Conservation (phyloP, 345 rosid species). For the Sisymbrium altissimum region DNA sequence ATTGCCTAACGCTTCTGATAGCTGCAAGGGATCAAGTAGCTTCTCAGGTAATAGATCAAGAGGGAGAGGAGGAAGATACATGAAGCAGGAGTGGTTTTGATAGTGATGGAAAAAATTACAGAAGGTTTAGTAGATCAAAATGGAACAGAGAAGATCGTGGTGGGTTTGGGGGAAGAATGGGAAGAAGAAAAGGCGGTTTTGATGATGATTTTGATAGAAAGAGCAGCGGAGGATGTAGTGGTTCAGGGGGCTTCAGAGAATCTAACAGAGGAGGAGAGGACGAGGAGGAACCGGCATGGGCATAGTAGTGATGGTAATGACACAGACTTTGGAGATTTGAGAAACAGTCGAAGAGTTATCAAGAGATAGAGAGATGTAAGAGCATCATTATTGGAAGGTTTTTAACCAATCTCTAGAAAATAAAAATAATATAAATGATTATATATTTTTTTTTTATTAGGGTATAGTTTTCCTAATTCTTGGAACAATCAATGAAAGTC, state of each 20-base stretch:
- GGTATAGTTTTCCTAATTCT: too few species aligned
- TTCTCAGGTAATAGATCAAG: constrained; percentile 28
- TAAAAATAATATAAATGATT: too few species aligned
- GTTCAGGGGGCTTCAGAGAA: constrained; percentile 25
- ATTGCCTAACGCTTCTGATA: constrained; percentile 27
- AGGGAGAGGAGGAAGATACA: constrained; percentile 24
- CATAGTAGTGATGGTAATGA: constrained; percentile 27
- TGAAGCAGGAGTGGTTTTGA: background rate
- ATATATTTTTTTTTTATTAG: too few species aligned
- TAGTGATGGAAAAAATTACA: constrained; percentile 24
- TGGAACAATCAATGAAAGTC: too few species aligned
- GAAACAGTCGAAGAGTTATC: constrained; percentile 37
- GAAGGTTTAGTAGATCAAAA: constrained; percentile 28
- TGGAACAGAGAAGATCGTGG: constrained; percentile 29
- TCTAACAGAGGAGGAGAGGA: constrained; percentile 33
- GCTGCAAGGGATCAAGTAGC: constrained; percentile 15
- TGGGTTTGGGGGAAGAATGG: constrained; percentile 35
- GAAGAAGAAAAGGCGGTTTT: constrained; percentile 34
- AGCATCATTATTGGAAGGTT: too few species aligned
- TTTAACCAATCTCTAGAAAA: too few species aligned
- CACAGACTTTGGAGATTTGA: constrained; percentile 28
- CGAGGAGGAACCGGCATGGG: constrained; percentile 11
- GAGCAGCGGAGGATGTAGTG: constrained; percentile 31
- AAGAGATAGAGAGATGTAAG: constrained; percentile 27
- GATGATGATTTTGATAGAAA: constrained; percentile 35